phyloP scores from a whole-genome alignment of 495 filamentous ascomycete genomes.

The Tuber brumale region DNA sequence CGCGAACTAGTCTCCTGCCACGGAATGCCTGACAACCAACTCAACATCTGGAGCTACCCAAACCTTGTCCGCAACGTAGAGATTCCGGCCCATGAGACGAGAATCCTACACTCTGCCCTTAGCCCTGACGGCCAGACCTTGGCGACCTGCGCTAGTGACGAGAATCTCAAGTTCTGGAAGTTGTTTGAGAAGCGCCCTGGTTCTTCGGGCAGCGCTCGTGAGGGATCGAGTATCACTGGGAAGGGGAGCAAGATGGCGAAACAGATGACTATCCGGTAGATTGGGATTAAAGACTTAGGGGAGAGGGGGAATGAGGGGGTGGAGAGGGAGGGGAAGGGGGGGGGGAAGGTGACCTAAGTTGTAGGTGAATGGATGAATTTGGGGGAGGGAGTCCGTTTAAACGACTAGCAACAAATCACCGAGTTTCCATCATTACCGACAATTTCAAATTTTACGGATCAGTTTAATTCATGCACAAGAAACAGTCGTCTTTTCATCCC shows the following conservation, averaged over 20 bases:
- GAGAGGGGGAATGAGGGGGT: background rate
- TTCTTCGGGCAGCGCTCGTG: slow-evolving; percentile 47
- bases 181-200: slow-evolving; percentile 96
- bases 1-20: slow-evolving; percentile 95
- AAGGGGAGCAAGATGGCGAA: slow-evolving; percentile 68
- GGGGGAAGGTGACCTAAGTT: background rate
- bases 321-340: background rate
- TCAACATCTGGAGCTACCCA: slow-evolving; percentile 98
- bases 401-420: background rate
- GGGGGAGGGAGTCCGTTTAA: background rate
- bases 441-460: slow-evolving; percentile 11
- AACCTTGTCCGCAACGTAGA: slow-evolving; percentile 93
- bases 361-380: background rate
- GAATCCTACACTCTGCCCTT: slow-evolving; percentile 88
- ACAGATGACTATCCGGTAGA: slow-evolving; percentile 94
- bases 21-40: slow-evolving; percentile 95
- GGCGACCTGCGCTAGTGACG: slow-evolving; percentile 76
- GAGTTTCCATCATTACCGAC: background rate
- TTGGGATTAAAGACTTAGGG: background rate
- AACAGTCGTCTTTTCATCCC: background rate
- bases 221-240: slow-evolving; percentile 50
- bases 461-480: slow-evolving; percentile 1
- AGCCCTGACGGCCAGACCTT: slow-evolving; percentile 97
- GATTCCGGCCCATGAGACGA: slow-evolving; percentile 97
- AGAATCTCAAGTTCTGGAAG: slow-evolving; percentile 99